Evolutionary conservation across 164 flowering plant genomes (phyloP), one percentile per base, ranked within the genome.

Genomic region (Sedum album): DNA sequence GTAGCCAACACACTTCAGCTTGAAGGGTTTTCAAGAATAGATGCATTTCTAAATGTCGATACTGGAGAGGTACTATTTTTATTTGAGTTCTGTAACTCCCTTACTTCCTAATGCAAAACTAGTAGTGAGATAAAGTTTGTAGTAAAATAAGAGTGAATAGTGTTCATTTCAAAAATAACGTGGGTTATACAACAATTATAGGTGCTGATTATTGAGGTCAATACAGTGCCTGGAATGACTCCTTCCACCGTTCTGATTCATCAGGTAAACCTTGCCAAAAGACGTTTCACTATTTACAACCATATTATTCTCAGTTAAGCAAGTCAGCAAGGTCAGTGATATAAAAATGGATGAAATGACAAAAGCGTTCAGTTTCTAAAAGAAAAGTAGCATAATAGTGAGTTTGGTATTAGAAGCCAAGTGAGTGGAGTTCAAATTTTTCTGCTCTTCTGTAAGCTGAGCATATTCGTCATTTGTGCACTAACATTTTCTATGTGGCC

Each of bases 201-300:
- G 97, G 96, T 91, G 33, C 69, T 92, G 75, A 70, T 88, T 66
- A 89, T 92, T 49, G 96, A 92, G 75, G 97, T 86, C 33, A 92
- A 92, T 74, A 89, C 97, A 1, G 97, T 92, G 21, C 96, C 97
- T 25, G 97, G 96, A 75, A 89, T 92, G 97, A 92, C 97, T 60
- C 93, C 97, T 68, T 92, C 96, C 42, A 92, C 97, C 9, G 97
- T 92, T 36, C 80, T 92, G 76, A 87, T 92, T 66, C 96, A 92
- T 80, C 97, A 92, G 94, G 97, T 89, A 81, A 75, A 48, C 25
- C 18, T 38, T 36, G 28, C 15, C 10, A 14, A 20, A 38, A 28
- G 5, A 5, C 11, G 33, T 13, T 57, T 57, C 23, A 28, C 62
- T 57, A 3, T 57, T 57, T 64, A 1, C 35, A 64, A 33, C 42